Percentiles rank a stretch among this genome's conserved stretches.
phyloP scores from a whole-genome alignment of 305 asterid genomes.

The Solanum chacoense region DNA sequence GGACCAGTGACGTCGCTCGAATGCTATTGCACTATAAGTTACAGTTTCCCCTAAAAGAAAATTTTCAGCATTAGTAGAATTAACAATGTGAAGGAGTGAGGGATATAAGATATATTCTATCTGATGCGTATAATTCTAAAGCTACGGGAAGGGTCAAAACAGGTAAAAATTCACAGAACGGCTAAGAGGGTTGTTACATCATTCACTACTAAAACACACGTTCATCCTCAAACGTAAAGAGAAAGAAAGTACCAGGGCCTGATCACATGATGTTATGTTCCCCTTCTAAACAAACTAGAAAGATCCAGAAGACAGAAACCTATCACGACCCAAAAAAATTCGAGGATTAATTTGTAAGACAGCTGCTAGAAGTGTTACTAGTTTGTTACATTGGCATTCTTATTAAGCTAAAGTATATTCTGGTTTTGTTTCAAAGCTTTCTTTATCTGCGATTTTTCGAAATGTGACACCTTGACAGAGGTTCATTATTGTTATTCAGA shows the following conservation, averaged over 20 bases:
- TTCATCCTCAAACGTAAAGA: background rate
- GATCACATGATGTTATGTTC: background rate
- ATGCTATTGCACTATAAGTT: background rate
- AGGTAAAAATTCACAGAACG: background rate
- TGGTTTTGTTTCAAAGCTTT: background rate
- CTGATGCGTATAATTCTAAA: background rate
- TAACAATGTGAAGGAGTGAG: background rate
- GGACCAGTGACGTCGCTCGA: background rate
- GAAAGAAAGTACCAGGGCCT: background rate
- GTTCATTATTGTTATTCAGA: conserved; percentile 34
- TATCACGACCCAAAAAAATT: background rate
- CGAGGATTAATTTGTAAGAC: background rate
- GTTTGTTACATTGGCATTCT: background rate
- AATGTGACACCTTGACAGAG: background rate
- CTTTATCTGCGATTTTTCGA: background rate
- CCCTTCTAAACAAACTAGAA: background rate
- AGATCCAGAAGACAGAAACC: background rate
- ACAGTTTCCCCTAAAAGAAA: background rate
- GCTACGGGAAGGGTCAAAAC: background rate
- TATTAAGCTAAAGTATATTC: background rate
- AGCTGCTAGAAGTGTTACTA: background rate
- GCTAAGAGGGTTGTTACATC: background rate
- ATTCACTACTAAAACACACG: background rate
- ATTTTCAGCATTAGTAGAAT: background rate
- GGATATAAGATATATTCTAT: background rate